These are phyloP conservation scores for Cynanchum wilfordii DNA, from an alignment of 257 asterid genomes.

Conservation along the genomic window DNA sequence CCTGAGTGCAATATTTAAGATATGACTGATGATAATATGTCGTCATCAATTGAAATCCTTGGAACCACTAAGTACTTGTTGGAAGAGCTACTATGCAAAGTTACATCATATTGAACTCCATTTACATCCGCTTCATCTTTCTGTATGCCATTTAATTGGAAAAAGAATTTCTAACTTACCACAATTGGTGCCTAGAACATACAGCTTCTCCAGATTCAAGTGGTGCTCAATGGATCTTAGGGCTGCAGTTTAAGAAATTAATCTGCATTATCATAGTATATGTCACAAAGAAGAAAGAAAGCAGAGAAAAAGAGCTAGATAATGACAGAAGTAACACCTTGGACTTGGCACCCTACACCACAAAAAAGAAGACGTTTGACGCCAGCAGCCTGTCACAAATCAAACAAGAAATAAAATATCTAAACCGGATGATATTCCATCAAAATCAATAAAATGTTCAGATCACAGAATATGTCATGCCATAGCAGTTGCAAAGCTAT, in stretches of 20 bases:
- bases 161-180: conserved; percentile 41
- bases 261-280: conserved; percentile 54
- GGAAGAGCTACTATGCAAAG: neutral
- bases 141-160: neutral
- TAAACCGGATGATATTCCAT: neutral
- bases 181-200: conserved; percentile 93
- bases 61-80: neutral
- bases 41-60: neutral
- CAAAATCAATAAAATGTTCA: neutral
- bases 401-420: neutral
- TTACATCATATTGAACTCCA: neutral
- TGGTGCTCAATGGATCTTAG: conserved; percentile 84
- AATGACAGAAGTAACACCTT: conserved; percentile 48
- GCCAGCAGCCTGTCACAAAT: conserved; percentile 76
- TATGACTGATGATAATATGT: neutral
- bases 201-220: conserved; percentile 92
- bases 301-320: conserved; percentile 18
- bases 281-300: conserved; percentile 34
- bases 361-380: conserved; percentile 95
- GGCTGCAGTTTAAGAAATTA: conserved; percentile 86
- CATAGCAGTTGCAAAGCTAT: neutral
- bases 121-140: neutral
- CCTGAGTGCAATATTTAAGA: neutral
- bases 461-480: neutral
- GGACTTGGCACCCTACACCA: conserved; percentile 99